Evolutionary conservation across 305 asterid species (phyloP), one percentile per base, ranked within the genome.

Genomic region (Rubia tinctorum): DNA sequence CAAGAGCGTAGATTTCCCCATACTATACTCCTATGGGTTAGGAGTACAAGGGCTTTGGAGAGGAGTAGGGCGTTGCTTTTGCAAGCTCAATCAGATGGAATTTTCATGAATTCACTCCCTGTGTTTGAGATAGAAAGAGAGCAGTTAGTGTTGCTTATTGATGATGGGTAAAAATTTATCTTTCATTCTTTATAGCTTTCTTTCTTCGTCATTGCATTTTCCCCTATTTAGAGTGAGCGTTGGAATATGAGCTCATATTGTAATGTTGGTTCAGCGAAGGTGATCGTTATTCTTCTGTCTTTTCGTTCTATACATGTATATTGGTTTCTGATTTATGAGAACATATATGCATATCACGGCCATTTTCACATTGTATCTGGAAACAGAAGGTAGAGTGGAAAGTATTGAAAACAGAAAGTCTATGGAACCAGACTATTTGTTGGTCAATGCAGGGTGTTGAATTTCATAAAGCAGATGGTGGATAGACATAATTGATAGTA

Each of bases 41-140:
- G 59, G 23, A 53, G 11, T 18, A 53, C 23, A 22, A 18, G 59
- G 23, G 6, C 59, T 18, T 23, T 53, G 59, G 59, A 53, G 10
- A 53, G 59, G 59, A 53, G 23, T 18, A 23, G 59, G 3, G 59
- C 59, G 23, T 18, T 53, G 59, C 59, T 53, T n/a, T 53, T 8
- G 23, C 59, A 53, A 17, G 59, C 59, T 53, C 59, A 53, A n/a
- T 6, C 59, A 53, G 59, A 53, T 7, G 59, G 23, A 18, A 6
- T 53, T 4, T 20, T 18, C 59, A 53, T 53, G 59, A 53, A 53
- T 53, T 55, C 85, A 9, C 83, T 85, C 66, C 89, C 97, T 71
- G 92, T 89, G 59, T 75, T 86, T 70, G 96, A 88, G 79, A 71
- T 87, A 56, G 92, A 83, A 60, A 87, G 88, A 85, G 75, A 73